Percentiles rank a stretch among this genome's conserved stretches.
Conservation (phyloP, 2,329 filamentous ascomycete genomes). For the Ophiostoma quercus region DNA sequence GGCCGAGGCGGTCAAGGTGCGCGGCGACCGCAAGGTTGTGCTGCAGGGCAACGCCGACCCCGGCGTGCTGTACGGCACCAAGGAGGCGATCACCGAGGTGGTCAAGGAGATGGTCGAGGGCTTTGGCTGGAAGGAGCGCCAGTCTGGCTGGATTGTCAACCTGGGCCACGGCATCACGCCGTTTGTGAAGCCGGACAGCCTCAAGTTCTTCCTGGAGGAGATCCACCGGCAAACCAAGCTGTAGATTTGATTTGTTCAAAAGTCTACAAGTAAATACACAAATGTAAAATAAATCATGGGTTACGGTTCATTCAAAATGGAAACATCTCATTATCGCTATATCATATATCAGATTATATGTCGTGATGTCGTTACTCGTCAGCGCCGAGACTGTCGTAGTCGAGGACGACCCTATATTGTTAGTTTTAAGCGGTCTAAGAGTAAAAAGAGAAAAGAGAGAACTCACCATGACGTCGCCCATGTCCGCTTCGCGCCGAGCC, state of each 20-base stretch:
- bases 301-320: neutral
- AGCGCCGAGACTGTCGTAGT: slow-evolving; percentile 24
- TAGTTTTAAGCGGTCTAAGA: neutral
- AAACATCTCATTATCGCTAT: neutral
- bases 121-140: slow-evolving; percentile 67
- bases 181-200: slow-evolving; percentile 84
- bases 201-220: slow-evolving; percentile 92
- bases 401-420: slow-evolving; percentile 27
- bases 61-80: slow-evolving; percentile 81
- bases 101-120: slow-evolving; percentile 84
- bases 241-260: slow-evolving; percentile 6
- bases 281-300: slow-evolving; percentile 9
- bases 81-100: slow-evolving; percentile 70
- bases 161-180: slow-evolving; percentile 94
- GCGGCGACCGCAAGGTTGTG: slow-evolving; percentile 66
- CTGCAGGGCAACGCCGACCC: slow-evolving; percentile 96
- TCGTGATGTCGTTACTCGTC: neutral
- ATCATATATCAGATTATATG: neutral
- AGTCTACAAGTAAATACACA: neutral
- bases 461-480: slow-evolving; percentile 55
- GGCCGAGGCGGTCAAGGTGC: slow-evolving; percentile 72
- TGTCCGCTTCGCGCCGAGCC: slow-evolving; percentile 50
- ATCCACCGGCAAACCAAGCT: slow-evolving; percentile 64
- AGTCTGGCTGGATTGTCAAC: slow-evolving; percentile 95
- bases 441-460: no score